Evolutionary conservation across 805 yeast genomes (phyloP).

Genomic region (Allodekkera sacchari): DNA sequence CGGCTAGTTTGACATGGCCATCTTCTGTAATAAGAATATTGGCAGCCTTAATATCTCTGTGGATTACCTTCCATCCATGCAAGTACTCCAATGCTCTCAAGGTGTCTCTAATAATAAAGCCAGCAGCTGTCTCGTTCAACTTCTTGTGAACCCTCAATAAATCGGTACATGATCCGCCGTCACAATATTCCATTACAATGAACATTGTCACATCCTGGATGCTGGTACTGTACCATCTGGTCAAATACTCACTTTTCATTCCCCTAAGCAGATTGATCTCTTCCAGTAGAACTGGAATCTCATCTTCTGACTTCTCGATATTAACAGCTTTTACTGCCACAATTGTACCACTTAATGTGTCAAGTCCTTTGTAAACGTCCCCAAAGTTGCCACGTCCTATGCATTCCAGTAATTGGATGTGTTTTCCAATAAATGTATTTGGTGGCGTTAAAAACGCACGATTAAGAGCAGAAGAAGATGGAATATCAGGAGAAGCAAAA

Average conservation of each 20-base stretch:
- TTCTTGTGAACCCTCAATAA: conserved; percentile 47
- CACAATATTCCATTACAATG: conserved; percentile 93
- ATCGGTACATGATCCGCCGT: conserved; percentile 87
- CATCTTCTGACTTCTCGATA: conserved; percentile 72
- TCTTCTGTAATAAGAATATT: conserved; percentile 63
- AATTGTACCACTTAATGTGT: conserved; percentile 24
- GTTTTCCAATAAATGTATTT: too few relatives aligned
- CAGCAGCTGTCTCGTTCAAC: conserved; percentile 51
- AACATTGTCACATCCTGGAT: conserved; percentile 63
- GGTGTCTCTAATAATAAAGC: conserved; percentile 55
- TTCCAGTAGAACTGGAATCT: conserved; percentile 57
- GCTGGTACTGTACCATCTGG: conserved; percentile 57
- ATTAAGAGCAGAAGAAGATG: too few relatives aligned
- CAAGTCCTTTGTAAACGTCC: conserved; percentile 63
- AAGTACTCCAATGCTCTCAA: conserved; percentile 66
- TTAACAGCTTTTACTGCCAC: conserved; percentile 88
- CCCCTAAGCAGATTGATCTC: conserved; percentile 73
- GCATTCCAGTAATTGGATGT: conserved; percentile 36
- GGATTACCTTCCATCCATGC: conserved; percentile 72
- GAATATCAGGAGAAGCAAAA: too few relatives aligned
- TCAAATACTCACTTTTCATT: conserved; percentile 57
- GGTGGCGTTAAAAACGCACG: too few relatives aligned
- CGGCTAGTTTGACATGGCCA: conserved; percentile 84
- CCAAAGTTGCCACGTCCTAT: conserved; percentile 85
- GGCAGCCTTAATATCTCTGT: conserved; percentile 91